Conservation (phyloP, 345 rosid genomes). For the Ceriops tagal region DNA sequence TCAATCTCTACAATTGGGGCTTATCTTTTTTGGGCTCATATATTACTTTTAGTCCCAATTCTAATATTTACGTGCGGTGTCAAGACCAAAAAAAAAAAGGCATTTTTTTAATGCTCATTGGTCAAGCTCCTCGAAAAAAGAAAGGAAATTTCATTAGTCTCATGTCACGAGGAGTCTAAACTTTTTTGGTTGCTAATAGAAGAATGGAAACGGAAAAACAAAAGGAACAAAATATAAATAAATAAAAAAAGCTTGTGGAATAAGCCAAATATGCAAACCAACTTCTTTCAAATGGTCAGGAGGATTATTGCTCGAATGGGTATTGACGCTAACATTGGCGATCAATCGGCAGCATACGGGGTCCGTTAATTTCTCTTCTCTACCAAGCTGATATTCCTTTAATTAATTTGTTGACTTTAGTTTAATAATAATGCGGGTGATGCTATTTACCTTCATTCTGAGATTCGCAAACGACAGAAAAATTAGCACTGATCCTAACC, state of each 20-base stretch:
- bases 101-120: neutral
- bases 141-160: neutral
- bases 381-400: neutral
- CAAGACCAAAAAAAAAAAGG: too few species aligned
- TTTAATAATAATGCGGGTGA: neutral
- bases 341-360: conserved; percentile 3
- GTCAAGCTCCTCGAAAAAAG: neutral
- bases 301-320: conserved; percentile 12
- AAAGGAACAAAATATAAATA: conserved; percentile 3
- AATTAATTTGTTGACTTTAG: neutral
- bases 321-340: conserved; percentile 10
- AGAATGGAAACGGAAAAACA: neutral
- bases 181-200: neutral
- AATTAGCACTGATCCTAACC: neutral
- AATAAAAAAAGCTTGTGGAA: too few species aligned
- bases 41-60: too few species aligned
- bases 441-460: neutral
- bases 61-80: too few species aligned
- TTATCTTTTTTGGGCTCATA: too few species aligned
- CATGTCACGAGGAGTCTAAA: too few species aligned
- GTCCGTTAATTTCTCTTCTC: conserved; percentile 13
- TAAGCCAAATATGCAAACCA: too few species aligned
- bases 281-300: conserved; percentile 6
- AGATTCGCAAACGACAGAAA: neutral
- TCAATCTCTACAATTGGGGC: too few species aligned